Evolutionary conservation across 176 grass and related monocot genomes (phyloP).

Genomic region (bread wheat (Triticum aestivum)): DNA sequence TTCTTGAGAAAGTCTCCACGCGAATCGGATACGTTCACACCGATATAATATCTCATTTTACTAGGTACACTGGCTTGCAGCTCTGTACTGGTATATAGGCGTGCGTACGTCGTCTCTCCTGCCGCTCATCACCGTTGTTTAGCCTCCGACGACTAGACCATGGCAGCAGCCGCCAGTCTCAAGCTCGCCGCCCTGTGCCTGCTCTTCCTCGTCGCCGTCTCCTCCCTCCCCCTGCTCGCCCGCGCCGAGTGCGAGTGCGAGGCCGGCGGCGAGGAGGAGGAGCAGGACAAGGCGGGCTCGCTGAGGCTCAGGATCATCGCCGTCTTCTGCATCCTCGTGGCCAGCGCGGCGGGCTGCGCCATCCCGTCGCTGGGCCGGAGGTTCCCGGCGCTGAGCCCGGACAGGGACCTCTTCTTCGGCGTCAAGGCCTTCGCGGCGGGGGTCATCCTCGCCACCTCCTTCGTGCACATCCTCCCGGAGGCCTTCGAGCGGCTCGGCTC

Average conservation of each 20-base stretch:
- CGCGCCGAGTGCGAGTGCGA: slow-evolving; percentile 42
- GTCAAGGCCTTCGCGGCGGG: slow-evolving; percentile 79
- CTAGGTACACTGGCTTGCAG: neutral
- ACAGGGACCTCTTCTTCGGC: slow-evolving; percentile 55
- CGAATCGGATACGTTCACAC: neutral
- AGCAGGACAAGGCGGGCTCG: slow-evolving; percentile 36
- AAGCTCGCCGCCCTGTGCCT: slow-evolving; percentile 5
- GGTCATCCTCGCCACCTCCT: slow-evolving; percentile 74
- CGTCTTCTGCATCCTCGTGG: slow-evolving; percentile 66
- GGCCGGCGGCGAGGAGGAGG: neutral
- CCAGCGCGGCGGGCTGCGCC: slow-evolving; percentile 38
- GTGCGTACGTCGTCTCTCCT: neutral
- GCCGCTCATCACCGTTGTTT: neutral
- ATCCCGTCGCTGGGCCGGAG: slow-evolving; percentile 43
- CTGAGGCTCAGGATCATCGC: slow-evolving; percentile 53
- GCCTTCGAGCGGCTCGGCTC: slow-evolving; percentile 51
- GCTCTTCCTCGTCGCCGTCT: neutral
- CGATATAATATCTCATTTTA: neutral
- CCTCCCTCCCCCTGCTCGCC: slow-evolving; percentile 16
- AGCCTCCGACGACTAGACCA: neutral
- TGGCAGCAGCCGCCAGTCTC: neutral
- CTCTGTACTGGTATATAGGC: neutral
- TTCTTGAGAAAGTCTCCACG: neutral
- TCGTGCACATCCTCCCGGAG: slow-evolving; percentile 78
- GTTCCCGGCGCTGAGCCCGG: slow-evolving; percentile 42